Evolutionary conservation across 352 stramenopile genomes (phyloP).

Genomic region (Phytophthora podocarpi): DNA sequence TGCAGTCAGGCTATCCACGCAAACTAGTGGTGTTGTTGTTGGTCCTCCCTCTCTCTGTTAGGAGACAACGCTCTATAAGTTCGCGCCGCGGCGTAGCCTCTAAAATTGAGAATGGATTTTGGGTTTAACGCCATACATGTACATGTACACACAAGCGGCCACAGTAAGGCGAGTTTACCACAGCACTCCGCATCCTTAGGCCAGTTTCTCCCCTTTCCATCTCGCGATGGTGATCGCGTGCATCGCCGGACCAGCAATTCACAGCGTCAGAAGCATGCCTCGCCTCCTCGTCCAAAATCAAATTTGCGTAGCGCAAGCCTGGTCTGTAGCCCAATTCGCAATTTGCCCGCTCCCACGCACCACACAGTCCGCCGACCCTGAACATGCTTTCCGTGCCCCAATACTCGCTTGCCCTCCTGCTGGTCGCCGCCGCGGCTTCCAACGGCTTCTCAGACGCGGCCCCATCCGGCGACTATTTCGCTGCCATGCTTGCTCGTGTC

Average conservation of each 20-base stretch:
- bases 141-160: too few relatives aligned
- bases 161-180: slow-evolving; percentile 2
- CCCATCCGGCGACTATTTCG: slow-evolving; percentile 10
- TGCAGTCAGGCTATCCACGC: slow-evolving; percentile 23
- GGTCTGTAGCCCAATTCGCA: slow-evolving; percentile 11
- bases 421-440: slow-evolving; percentile 19
- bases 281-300: slow-evolving; percentile 9
- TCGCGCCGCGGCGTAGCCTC: neutral
- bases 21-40: too few relatives aligned
- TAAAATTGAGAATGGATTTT: slow-evolving; percentile 6
- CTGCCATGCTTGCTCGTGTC: slow-evolving; percentile 42
- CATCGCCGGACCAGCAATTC: slow-evolving; percentile 26
- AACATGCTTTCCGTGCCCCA: slow-evolving; percentile 20
- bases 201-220: slow-evolving; percentile 24
- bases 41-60: too few relatives aligned
- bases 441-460: slow-evolving; percentile 9
- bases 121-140: too few relatives aligned
- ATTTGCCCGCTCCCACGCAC: slow-evolving; percentile 8
- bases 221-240: slow-evolving; percentile 25
- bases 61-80: slow-evolving; percentile 13
- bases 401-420: slow-evolving; percentile 24
- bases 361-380: neutral
- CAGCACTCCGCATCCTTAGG: slow-evolving; percentile 7
- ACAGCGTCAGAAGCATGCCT: slow-evolving; percentile 19
- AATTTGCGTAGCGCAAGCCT: slow-evolving; percentile 2